Evolutionary conservation across 495 filamentous ascomycete species (phyloP).

Genomic region (Annulohypoxylon stygium): DNA sequence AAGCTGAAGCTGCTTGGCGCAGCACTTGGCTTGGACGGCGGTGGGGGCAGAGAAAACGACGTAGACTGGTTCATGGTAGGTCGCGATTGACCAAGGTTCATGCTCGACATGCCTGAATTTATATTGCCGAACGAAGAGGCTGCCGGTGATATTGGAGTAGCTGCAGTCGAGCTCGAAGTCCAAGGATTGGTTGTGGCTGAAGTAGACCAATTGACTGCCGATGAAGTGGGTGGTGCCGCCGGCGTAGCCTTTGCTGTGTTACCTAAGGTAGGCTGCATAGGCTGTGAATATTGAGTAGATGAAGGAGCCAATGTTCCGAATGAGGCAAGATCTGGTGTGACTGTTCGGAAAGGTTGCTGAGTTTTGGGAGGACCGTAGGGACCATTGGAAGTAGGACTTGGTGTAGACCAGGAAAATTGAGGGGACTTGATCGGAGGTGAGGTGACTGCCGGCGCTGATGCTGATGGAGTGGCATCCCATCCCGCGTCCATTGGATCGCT

Average conservation of each 20-base stretch:
- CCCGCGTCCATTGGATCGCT: constrained; percentile 57
- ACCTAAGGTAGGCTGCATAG: constrained; percentile 56
- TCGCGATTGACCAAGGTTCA: constrained; percentile 55
- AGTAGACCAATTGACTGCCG: constrained; percentile 54
- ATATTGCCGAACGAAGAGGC: constrained; percentile 41
- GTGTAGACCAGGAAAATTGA: constrained; percentile 73
- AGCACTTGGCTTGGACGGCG: constrained; percentile 52
- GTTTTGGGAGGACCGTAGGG: constrained; percentile 49
- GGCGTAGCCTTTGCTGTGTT: constrained; percentile 10
- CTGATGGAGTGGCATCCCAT: constrained; percentile 58
- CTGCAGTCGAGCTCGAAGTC: constrained; percentile 47
- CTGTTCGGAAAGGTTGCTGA: constrained; percentile 64
- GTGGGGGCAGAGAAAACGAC: constrained; percentile 64
- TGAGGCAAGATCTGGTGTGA: constrained; percentile 66
- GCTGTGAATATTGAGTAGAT: constrained; percentile 67
- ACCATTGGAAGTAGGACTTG: constrained; percentile 53
- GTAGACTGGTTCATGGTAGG: constrained; percentile 49
- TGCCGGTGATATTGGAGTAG: constrained; percentile 34
- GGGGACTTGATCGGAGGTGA: constrained; percentile 54
- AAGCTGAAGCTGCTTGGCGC: constrained; percentile 56
- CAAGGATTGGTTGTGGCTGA: constrained; percentile 52
- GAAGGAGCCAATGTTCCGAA: constrained; percentile 65
- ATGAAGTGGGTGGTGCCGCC: constrained; percentile 34
- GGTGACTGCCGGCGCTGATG: constrained; percentile 38
- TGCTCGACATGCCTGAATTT: constrained; percentile 41